Base-by-base conservation (phyloP, 192 early-diverging fungal species). In the Podochytrium sp. region DNA sequence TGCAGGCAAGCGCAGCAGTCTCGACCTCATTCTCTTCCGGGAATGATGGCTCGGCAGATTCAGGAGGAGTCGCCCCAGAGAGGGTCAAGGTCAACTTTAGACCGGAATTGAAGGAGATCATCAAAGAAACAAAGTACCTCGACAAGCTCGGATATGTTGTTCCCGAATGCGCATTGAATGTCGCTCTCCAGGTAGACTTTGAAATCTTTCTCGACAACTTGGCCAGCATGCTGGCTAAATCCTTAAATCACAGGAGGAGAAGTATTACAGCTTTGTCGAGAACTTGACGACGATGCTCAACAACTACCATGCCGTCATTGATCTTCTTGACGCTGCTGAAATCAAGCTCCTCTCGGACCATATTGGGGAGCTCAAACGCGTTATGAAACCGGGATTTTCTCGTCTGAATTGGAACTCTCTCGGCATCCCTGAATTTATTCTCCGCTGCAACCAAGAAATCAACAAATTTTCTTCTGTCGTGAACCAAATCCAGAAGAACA, bases 41-140 rank as follows among this genome's bases (percentile, higher is more conserved):
- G 20, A 43, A 7, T 2, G 69, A 71, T 2, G 20, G 23, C 7
- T 20, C 60, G 10, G 29, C 38, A 16, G 37, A 20, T 20, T 2
- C 67, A 29, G 16, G 51, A 35, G 27, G 33, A 58, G 40, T 56
- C 18, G 58, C 65, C 25, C 65, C 73, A 43, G 85, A 87, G 50
- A 80, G 70, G 32, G 68, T 89, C 25, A 57, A 55, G 65, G 86
- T 89, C 4, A 89, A 89, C 65, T 89, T 89, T 66, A 18, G 78
- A 49, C 77, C 79, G 1, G 87, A 89, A 68, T 67, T 89, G 30
- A 76, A 79, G 51, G 85, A 86, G 55, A 84, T 87, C 53, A 89
- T 89, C 55, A 90, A 85, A 65, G 87, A 89, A 76, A 89, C 87
- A 3, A 89, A 89, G 65, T 89, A 89, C 66, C 65, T 89, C 23